Conservation (phyloP, 345 rosid species). For the Carallia pectinifolia region DNA sequence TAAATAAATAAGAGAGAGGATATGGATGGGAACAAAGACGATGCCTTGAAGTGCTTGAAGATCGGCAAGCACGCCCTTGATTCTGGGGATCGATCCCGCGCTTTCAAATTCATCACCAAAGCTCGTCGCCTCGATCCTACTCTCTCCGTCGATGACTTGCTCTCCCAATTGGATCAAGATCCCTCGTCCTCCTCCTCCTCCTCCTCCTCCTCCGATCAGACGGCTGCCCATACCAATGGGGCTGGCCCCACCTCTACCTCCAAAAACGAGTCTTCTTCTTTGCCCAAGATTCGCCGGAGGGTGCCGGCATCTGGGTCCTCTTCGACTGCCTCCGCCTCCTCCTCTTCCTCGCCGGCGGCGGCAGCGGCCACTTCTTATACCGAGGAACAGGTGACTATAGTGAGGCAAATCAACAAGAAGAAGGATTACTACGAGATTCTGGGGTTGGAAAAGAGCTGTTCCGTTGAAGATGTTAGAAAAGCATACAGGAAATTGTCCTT, state of each 20-base stretch:
- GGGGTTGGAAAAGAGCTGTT: conserved; percentile 61
- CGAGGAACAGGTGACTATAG: conserved; percentile 72
- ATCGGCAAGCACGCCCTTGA: conserved; percentile 74
- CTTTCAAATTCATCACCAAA: conserved; percentile 69
- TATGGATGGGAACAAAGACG: conserved; percentile 97
- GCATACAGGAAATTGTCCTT: conserved; percentile 81
- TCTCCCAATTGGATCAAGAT: conserved; percentile 41
- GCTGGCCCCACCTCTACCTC: conserved; percentile 27
- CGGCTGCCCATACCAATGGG: conserved; percentile 6
- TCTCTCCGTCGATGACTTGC: conserved; percentile 59
- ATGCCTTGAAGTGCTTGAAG: conserved; percentile 77
- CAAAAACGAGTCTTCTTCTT: conserved; percentile 39
- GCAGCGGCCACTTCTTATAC: conserved; percentile 41
- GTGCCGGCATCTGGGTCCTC: conserved; percentile 36
- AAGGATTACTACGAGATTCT: conserved; percentile 84
- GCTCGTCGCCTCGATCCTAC: conserved; percentile 93
- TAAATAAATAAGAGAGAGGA: background rate
- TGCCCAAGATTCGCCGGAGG: conserved; percentile 47
- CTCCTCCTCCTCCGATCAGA: conserved; percentile 8
- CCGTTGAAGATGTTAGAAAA: conserved; percentile 80
- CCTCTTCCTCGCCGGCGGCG: conserved; percentile 42
- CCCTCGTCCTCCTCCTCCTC: background rate
- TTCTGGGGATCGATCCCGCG: conserved; percentile 77
- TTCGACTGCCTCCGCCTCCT: conserved; percentile 4
- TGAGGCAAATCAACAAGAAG: conserved; percentile 68